Base-by-base conservation (phyloP, 2,329 filamentous ascomycete species). In the Sporothrix phasma region DNA sequence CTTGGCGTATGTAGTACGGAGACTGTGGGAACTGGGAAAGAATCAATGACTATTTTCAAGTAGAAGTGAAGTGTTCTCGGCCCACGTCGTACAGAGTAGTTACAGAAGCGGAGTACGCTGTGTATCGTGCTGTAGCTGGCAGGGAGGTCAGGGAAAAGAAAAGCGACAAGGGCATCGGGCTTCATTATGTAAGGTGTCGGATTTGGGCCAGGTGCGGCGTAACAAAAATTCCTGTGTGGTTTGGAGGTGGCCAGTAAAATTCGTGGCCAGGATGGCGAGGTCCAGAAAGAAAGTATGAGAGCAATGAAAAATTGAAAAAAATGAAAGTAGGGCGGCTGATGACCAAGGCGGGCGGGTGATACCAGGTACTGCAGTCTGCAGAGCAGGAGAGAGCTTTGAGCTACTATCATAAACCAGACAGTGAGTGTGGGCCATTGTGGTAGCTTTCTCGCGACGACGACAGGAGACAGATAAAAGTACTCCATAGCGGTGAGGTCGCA, bases 111-210 rank as follows among this genome's bases (percentile, higher is more conserved):
- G n/a, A n/a, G n/a, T n/a, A n/a, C n/a, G n/a, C n/a, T n/a, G n/a
- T n/a, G 24, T n/a, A n/a, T 26, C 17, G n/a, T 22, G 8, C 10
- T 19, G 11, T 10, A 51, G 26, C 26, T 31, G 3, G 3, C 11
- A 43, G 15, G 41, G 37, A 29, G 37, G 39, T 26, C 1, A 10
- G 29, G 49, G 46, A 34, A 37, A 24, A 19, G n/a, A 10, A 56
- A 43, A 58, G 5, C 13, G 54, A 46, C 64, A 63, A 41, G 60
- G 64, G 60, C 34, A 13, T 54, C 60, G 60, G 60, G 39, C 43
- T 45, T 60, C 31, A 37, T 37, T 4, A 49, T 65, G 64, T 60
- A 61, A 26, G 53, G 8, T 47, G 46, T 65, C 64, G 64, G 64
- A 26, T 54, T 63, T 65, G 11, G 37, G 45, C 63, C 46, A 29